Percentiles rank a stretch among this genome's conserved stretches.
phyloP scores from a whole-genome alignment of 345 rosid species.

The Atalantia buxifolia region DNA sequence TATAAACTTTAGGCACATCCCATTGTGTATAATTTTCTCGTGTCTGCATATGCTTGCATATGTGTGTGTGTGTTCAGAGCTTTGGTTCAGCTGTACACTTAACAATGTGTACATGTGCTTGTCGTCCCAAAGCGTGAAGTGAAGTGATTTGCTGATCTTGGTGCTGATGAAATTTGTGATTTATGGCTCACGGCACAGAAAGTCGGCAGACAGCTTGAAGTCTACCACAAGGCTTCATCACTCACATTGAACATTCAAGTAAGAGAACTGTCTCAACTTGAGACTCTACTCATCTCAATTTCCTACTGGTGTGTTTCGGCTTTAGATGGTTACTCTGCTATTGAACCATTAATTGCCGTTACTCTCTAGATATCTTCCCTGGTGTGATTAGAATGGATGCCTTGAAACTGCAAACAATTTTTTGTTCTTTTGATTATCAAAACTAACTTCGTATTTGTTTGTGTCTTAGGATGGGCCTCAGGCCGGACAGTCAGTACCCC shows the following conservation, averaged over 20 bases:
- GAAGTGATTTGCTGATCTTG: constrained; percentile 82
- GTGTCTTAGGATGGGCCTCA: constrained; percentile 83
- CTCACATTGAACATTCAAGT: constrained; percentile 81
- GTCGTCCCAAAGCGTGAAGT: constrained; percentile 85
- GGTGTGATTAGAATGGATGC: no score
- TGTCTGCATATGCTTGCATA: no score
- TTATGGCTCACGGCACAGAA: constrained; percentile 80
- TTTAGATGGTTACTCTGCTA: no score
- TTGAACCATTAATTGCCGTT: no score
- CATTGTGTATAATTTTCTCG: no score
- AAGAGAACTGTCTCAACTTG: constrained; percentile 8
- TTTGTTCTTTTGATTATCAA: not conserved
- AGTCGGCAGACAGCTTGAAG: constrained; percentile 68
- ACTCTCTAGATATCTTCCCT: no score
- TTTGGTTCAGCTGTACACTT: constrained; percentile 19
- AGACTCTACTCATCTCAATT: no score
- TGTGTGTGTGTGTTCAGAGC: no score
- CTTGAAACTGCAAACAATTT: no score
- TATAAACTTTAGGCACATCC: not conserved
- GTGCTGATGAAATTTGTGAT: constrained; percentile 72
- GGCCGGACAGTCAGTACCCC: constrained; percentile 95
- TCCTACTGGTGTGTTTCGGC: no score
- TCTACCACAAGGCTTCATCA: constrained; percentile 74
- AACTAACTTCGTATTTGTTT: not conserved
- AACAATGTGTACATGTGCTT: constrained; percentile 74